phyloP scores from a whole-genome alignment of 305 asterid genomes.

The Caryopteris hybrid region DNA sequence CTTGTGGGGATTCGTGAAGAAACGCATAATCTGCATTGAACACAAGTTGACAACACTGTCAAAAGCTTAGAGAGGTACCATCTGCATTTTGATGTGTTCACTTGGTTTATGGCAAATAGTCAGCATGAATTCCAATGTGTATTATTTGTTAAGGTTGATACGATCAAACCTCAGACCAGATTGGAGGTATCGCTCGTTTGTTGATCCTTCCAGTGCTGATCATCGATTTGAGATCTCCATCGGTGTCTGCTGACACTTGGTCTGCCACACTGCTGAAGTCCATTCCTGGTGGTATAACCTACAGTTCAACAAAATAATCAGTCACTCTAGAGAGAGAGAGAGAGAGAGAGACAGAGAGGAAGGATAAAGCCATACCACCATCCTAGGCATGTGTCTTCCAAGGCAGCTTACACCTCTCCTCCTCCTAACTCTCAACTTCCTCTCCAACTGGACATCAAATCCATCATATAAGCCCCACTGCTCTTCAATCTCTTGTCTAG shows the following conservation, averaged over 20 bases:
- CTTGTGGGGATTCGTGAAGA: conserved; percentile 63
- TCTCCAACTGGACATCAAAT: conserved; percentile 55
- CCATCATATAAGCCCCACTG: conserved; percentile 78
- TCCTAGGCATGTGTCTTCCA: conserved; percentile 69
- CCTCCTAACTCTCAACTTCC: conserved; percentile 55
- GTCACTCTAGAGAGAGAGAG: not conserved
- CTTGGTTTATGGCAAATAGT: not conserved
- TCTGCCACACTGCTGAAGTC: conserved; percentile 50
- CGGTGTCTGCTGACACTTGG: conserved; percentile 37
- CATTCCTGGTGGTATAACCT: conserved; percentile 78
- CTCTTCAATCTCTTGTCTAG: conserved; percentile 69
- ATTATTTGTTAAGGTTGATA: not conserved
- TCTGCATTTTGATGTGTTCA: not conserved
- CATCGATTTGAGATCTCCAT: conserved; percentile 57
- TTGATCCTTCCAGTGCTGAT: conserved; percentile 43
- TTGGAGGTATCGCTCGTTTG: conserved; percentile 52
- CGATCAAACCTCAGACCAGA: conserved; percentile 62
- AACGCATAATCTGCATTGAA: conserved; percentile 52
- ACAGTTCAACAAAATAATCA: conserved; percentile 8
- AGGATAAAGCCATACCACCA: conserved; percentile 36
- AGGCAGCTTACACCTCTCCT: conserved; percentile 58
- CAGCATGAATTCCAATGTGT: not conserved
- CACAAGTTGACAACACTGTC: conserved; percentile 15
- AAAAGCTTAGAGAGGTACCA: not conserved
- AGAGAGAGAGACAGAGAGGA: not conserved